Evolutionary conservation across 2,329 filamentous ascomycete genomes (phyloP).

Genomic region (Cladosporium sp.): DNA sequence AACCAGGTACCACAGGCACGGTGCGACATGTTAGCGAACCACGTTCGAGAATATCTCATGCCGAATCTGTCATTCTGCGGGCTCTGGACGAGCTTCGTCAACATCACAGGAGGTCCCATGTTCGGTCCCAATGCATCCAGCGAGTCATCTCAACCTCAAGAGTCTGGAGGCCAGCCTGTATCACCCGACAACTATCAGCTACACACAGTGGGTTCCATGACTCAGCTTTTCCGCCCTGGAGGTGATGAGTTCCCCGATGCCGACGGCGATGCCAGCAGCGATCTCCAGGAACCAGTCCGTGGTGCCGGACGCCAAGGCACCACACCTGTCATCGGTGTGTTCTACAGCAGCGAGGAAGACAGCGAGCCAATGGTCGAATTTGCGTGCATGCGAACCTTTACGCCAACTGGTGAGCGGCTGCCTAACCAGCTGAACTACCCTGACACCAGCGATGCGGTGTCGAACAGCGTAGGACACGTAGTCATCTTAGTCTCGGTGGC

Average conservation of each 20-base stretch:
- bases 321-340: background rate
- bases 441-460: background rate
- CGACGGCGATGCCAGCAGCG: background rate
- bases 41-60: background rate
- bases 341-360: background rate
- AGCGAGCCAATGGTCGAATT: background rate
- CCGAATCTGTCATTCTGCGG: background rate
- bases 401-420: background rate
- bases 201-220: background rate
- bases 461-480: background rate
- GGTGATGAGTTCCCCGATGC: background rate
- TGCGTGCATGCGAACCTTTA: background rate
- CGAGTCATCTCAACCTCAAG: background rate
- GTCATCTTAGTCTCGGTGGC: background rate
- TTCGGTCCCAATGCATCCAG: background rate
- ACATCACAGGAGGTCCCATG: background rate
- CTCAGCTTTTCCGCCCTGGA: background rate
- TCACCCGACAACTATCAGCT: background rate
- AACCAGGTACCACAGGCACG: background rate
- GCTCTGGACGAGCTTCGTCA: background rate
- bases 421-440: background rate
- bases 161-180: background rate
- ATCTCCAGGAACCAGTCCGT: background rate
- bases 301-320: background rate
- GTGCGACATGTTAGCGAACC: background rate